phyloP scores from a whole-genome alignment of 2,329 filamentous ascomycete species.

The Hortaea sp. region DNA sequence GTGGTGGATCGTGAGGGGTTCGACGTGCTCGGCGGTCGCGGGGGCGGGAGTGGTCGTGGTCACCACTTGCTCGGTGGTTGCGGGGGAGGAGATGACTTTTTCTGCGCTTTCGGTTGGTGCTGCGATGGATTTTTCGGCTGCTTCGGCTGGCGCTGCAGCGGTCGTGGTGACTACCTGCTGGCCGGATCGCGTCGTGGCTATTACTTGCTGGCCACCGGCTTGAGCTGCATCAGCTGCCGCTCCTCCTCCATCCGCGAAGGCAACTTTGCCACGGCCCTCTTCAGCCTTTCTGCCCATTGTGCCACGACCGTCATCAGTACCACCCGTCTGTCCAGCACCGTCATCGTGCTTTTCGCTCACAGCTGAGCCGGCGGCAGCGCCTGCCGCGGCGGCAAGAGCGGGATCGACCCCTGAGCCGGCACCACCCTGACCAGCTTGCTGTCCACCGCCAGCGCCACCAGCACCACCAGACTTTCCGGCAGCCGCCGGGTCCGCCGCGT shows the following conservation, averaged over 20 bases:
- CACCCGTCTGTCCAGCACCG: not conserved
- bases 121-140: not conserved
- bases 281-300: constrained; percentile 16
- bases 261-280: constrained; percentile 16
- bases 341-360: not conserved
- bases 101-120: not conserved
- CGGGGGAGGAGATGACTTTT: not conserved
- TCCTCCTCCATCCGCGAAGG: constrained; percentile 7
- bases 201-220: not conserved
- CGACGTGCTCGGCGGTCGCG: constrained; percentile 1
- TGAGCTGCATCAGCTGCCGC: not conserved
- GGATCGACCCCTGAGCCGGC: not conserved
- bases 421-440: not conserved
- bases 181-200: not conserved
- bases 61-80: not conserved
- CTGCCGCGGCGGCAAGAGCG: not conserved
- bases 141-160: not conserved
- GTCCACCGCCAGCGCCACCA: not conserved
- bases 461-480: not conserved
- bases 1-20: constrained; percentile 9
- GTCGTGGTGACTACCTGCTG: not conserved
- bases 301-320: constrained; percentile 5
- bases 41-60: not conserved
- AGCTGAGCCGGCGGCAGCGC: not conserved
- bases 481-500: not conserved